Conservation (phyloP, 441 rosid genomes). For the Pelargonium exstipulatum region DNA sequence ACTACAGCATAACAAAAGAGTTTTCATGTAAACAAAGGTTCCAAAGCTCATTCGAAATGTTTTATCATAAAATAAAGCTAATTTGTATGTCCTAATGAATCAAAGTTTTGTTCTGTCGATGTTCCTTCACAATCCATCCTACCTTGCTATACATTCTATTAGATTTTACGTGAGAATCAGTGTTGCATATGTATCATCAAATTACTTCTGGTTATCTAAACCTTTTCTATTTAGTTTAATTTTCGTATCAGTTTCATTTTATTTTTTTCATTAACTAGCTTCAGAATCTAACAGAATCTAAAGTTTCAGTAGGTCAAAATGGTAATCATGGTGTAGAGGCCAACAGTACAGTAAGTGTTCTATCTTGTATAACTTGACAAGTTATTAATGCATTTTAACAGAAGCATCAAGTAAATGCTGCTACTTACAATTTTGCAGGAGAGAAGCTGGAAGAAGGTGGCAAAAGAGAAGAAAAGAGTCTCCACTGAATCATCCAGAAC, state of each 20-base stretch:
- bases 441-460: slow-evolving; percentile 39
- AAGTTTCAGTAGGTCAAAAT: slow-evolving; percentile 42
- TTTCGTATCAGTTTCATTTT: no score
- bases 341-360: slow-evolving; percentile 41
- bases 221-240: background rate
- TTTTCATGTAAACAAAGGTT: background rate
- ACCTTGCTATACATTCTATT: no score
- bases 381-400: background rate
- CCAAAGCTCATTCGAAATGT: background rate
- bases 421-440: slow-evolving; percentile 52
- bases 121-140: background rate
- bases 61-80: background rate
- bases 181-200: background rate
- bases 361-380: background rate
- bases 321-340: slow-evolving; percentile 33
- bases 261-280: background rate
- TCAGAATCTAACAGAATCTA: background rate
- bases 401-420: slow-evolving; percentile 13
- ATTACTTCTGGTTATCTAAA: background rate
- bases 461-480: slow-evolving; percentile 49
- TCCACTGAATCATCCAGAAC: slow-evolving; percentile 68
- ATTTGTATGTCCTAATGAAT: background rate
- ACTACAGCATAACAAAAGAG: background rate
- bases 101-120: background rate
- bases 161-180: no score